Evolutionary conservation across 192 early-diverging fungal species (phyloP), one percentile per base, ranked within the genome.

Genomic region (Backusella tuberculispora): DNA sequence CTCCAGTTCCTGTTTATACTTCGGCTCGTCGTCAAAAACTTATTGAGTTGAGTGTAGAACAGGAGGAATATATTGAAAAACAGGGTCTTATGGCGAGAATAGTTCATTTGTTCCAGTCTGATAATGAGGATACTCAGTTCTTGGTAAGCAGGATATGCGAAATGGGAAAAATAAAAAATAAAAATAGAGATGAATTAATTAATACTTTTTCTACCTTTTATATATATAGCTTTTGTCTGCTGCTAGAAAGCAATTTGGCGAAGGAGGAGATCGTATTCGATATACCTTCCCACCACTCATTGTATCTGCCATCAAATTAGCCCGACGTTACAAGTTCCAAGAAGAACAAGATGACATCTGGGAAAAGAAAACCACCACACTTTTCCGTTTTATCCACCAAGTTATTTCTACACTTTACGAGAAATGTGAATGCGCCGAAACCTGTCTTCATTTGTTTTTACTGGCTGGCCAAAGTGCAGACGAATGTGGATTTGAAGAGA

Each of bases 281-380:
- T 98, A 95, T 74, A 97, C 97, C 42, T 92, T 98, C 77, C 95
- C 97, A 19, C 89, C 98, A 9, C 83, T 99, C 19, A 88, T 94
- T 29, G 86, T 90, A 67, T 85, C 86, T 14, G 84, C 89, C 60
- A 81, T 95, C n/a, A 84, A 87, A 53, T 73, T 96, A 40, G 90
- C 88, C 19, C 82, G 89, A 56, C 74, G 83, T 40, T 88, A 87
- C 74, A 87, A 86, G 76, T 44, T 67, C 29, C 68, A 84, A 4
- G 82, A 85, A 76, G 84, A 81, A 26, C 38, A 80, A 75, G 85
- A 89, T 77, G 86, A 89, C 13, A 79, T 86, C 7, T 87, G 88
- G 90, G 89, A 92, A 81, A 80, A 89, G 88, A 86, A 92, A 84
- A 83, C 93, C 73, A 85, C 92, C 3, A 80, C 86, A 0, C 74